phyloP scores from a whole-genome alignment of 768 basidiomycete genomes.

The Hypholoma fasciculare region DNA sequence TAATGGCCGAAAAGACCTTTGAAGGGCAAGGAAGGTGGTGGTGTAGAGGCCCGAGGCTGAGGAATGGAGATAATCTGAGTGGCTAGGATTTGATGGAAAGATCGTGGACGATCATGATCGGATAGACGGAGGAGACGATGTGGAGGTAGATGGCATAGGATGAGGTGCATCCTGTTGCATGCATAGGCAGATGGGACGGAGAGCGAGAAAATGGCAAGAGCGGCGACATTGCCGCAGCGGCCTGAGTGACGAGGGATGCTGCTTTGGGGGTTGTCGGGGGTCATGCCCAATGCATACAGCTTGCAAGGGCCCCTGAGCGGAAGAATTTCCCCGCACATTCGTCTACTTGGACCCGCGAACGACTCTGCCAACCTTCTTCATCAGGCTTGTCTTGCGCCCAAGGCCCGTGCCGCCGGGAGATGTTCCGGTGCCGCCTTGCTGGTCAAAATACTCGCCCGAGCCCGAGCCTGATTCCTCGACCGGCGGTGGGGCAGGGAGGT shows the following conservation, averaged over 20 bases:
- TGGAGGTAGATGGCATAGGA: background rate
- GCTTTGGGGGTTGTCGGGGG: background rate
- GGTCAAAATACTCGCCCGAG: conserved; percentile 53
- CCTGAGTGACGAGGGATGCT: background rate
- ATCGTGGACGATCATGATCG: conserved; percentile 2
- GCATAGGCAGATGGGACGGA: background rate
- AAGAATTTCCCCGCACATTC: background rate
- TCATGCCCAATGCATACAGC: background rate
- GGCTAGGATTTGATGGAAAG: conserved; percentile 5
- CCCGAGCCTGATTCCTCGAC: conserved; percentile 26
- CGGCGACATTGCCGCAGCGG: conserved; percentile 3
- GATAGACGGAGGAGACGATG: conserved; percentile 3
- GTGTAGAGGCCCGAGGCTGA: background rate
- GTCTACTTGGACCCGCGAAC: conserved; percentile 55
- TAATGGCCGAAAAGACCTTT: no score
- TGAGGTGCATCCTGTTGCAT: background rate
- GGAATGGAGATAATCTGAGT: background rate
- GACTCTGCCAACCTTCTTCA: conserved; percentile 77
- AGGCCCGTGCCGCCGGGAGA: conserved; percentile 40
- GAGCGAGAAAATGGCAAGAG: background rate
- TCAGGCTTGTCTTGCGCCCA: conserved; percentile 73
- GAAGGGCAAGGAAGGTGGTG: background rate
- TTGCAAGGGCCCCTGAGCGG: background rate
- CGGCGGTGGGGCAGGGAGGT: conserved; percentile 43
- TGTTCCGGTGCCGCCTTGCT: conserved; percentile 21